These are phyloP conservation scores for Apiotrichum veenhuisii DNA, from an alignment of 1,284 basidiomycete species.

Conservation along the genomic window DNA sequence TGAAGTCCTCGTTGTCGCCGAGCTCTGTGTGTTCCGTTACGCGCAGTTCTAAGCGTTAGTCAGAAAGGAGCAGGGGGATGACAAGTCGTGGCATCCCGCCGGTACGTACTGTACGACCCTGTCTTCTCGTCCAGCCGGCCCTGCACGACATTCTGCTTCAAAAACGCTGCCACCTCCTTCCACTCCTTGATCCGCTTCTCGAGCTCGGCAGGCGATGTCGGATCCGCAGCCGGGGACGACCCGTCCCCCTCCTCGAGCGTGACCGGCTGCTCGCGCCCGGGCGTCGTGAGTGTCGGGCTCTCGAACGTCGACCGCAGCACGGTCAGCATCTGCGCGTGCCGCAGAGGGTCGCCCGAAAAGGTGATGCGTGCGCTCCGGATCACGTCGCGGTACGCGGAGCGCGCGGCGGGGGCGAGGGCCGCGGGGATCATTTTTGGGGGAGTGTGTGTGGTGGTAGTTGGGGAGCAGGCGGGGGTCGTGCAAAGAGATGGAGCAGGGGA, in stretches of 20 bases:
- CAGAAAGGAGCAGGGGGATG: too few species aligned
- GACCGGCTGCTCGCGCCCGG: slow-evolving; percentile 10
- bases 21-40: slow-evolving; percentile 46
- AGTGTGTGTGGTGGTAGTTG: neutral
- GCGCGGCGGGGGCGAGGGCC: slow-evolving; percentile 32
- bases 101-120: slow-evolving; percentile 37
- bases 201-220: slow-evolving; percentile 27
- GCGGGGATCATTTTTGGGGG: slow-evolving; percentile 27
- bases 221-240: slow-evolving; percentile 16
- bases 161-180: slow-evolving; percentile 44
- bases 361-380: slow-evolving; percentile 43
- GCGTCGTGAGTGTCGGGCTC: slow-evolving; percentile 37
- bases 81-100: neutral
- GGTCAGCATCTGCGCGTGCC: slow-evolving; percentile 30
- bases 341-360: slow-evolving; percentile 41
- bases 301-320: slow-evolving; percentile 41
- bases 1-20: slow-evolving; percentile 42
- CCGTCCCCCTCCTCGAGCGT: slow-evolving; percentile 11
- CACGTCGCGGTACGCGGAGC: slow-evolving; percentile 43
- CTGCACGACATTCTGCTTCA: slow-evolving; percentile 48
- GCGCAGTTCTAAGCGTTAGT: slow-evolving; percentile 47
- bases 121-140: slow-evolving; percentile 34
- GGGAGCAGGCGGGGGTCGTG: too few species aligned
- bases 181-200: slow-evolving; percentile 44
- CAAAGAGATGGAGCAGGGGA: too few species aligned